Conservation (phyloP, 2,329 filamentous ascomycete species). For the Gaeumannomyces sp. region DNA sequence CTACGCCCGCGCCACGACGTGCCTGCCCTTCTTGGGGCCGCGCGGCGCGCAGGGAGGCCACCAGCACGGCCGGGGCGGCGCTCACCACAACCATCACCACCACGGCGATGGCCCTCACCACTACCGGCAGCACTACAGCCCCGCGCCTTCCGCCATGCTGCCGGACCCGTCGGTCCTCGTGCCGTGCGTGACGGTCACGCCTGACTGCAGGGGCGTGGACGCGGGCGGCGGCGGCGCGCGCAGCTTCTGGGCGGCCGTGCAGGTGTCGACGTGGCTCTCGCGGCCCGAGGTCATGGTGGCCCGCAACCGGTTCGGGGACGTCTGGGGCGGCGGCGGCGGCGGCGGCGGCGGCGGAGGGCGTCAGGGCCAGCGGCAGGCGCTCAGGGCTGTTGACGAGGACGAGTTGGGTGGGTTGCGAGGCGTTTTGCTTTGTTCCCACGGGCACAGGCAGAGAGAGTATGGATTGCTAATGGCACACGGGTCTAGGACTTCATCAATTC, state of each 20-base stretch:
- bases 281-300: constrained; percentile 15
- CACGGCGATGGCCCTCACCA: background rate
- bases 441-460: no score
- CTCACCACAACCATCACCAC: background rate
- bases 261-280: constrained; percentile 35
- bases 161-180: constrained; percentile 14
- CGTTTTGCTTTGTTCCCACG: background rate
- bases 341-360: constrained; percentile 4
- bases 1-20: constrained; percentile 5
- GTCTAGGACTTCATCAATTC: constrained; percentile 28
- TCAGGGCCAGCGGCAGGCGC: constrained; percentile 10
- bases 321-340: constrained; percentile 9
- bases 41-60: no score
- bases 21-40: constrained; percentile 2
- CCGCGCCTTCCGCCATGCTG: background rate
- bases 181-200: constrained; percentile 15
- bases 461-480: background rate
- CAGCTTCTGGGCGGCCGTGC: constrained; percentile 42
- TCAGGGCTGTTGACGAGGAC: constrained; percentile 14
- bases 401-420: constrained; percentile 7
- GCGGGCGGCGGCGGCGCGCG: constrained; percentile 21
- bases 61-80: no score
- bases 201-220: constrained; percentile 14
- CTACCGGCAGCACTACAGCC: background rate
- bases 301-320: constrained; percentile 13